phyloP scores from a whole-genome alignment of 768 basidiomycete genomes.

The Cytidiella melzeri region DNA sequence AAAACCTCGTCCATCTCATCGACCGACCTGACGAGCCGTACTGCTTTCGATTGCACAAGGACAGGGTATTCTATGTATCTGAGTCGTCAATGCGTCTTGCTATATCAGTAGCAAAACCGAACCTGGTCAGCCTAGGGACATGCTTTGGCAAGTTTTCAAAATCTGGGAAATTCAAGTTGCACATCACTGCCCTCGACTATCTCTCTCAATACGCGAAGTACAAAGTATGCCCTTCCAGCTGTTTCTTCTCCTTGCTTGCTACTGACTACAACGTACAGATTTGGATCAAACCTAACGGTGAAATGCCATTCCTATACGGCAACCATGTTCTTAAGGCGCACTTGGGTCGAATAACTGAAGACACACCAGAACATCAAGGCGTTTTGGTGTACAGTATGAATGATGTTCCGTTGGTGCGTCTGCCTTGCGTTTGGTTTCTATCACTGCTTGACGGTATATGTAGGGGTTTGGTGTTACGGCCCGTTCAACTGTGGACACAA shows the following conservation, averaged over 20 bases:
- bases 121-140: slow-evolving; percentile 88
- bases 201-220: slow-evolving; percentile 96
- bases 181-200: slow-evolving; percentile 89
- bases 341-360: slow-evolving; percentile 97
- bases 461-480: slow-evolving; percentile 98
- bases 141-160: slow-evolving; percentile 98
- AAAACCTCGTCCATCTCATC: slow-evolving; percentile 92
- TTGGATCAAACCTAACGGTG: slow-evolving; percentile 99
- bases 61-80: slow-evolving; percentile 95
- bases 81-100: slow-evolving; percentile 90
- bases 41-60: slow-evolving; percentile 92
- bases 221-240: slow-evolving; percentile 57
- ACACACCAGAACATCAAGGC: slow-evolving; percentile 98
- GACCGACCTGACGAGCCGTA: slow-evolving; percentile 92
- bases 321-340: slow-evolving; percentile 99
- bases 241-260: neutral
- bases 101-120: slow-evolving; percentile 88
- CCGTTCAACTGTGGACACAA: slow-evolving; percentile 89
- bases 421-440: too few relatives aligned
- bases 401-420: slow-evolving; percentile 84
- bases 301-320: slow-evolving; percentile 98
- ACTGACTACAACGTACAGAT: slow-evolving; percentile 43
- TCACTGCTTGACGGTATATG: slow-evolving; percentile 7
- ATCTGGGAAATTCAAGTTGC: slow-evolving; percentile 95
- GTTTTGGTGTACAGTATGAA: slow-evolving; percentile 96